A percentile compares a stretch with the other conserved stretches of the same genome.
Conservation (phyloP, 1,284 basidiomycete genomes). For the Papiliotrema nemorosa region DNA sequence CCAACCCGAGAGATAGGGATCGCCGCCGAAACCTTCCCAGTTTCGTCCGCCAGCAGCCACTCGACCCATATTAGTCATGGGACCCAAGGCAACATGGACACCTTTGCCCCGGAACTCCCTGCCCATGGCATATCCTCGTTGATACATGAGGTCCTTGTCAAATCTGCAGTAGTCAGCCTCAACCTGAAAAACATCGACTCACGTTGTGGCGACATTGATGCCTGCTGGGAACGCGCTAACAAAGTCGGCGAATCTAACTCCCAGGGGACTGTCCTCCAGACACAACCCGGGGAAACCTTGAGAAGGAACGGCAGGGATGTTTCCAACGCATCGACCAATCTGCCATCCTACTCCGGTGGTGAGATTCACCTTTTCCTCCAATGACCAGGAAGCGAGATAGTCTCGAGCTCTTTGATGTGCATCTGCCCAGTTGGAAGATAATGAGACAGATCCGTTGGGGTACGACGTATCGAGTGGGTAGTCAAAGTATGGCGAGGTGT, state of each 20-base stretch:
- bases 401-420: slow-evolving; percentile 42
- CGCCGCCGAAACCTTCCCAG: slow-evolving; percentile 75
- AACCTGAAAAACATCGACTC: slow-evolving; percentile 18
- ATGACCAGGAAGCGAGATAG: slow-evolving; percentile 46
- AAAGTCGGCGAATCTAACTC: slow-evolving; percentile 61
- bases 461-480: slow-evolving; percentile 10
- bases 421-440: slow-evolving; percentile 21
- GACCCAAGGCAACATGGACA: slow-evolving; percentile 65
- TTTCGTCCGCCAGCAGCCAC: slow-evolving; percentile 66
- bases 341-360: slow-evolving; percentile 50
- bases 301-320: slow-evolving; percentile 60
- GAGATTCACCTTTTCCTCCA: slow-evolving; percentile 52
- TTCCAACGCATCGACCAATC: slow-evolving; percentile 60
- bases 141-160: slow-evolving; percentile 67
- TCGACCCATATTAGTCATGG: slow-evolving; percentile 55
- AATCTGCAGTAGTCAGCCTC: slow-evolving; percentile 48
- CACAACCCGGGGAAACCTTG: slow-evolving; percentile 68
- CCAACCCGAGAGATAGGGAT: slow-evolving; percentile 65
- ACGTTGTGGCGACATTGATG: slow-evolving; percentile 68
- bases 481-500: neutral
- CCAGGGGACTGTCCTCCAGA: slow-evolving; percentile 55
- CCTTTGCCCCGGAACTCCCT: slow-evolving; percentile 75
- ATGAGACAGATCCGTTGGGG: slow-evolving; percentile 24
- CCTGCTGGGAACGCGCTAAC: slow-evolving; percentile 68
- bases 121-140: slow-evolving; percentile 71